Evolutionary conservation across 1,284 basidiomycete species (phyloP), one percentile per base, ranked within the genome.

Genomic region (Pholiota adiposa): DNA sequence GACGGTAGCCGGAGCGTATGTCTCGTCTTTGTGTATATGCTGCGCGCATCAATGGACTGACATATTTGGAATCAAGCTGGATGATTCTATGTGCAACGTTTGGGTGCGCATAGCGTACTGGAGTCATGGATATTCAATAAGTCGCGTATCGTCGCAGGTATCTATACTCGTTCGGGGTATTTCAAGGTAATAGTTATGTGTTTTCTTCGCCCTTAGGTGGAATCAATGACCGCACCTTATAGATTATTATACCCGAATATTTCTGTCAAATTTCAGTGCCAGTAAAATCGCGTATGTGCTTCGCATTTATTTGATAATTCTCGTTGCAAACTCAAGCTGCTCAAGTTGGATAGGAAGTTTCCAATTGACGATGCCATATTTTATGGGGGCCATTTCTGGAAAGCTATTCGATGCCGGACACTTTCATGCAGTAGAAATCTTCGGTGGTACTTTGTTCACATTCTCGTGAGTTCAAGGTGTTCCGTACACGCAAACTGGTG

Each of bases 81-180:
- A 44, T 21, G 23, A 44, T 21, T 12, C 23, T 44, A 3, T 21
- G 43, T 14, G 43, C 11, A 44, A 44, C 43, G 9, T 25, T 44
- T 16, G 36, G 36, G 36, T 38, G 36, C 6, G 36, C n/a, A n/a
- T 38, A 3, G 16, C 7, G 16, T 38, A 12, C 12, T 38, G 9
- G 36, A 38, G 4, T 38, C 16, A 4, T 9, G 29, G 6, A 38
- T 14, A 16, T 14, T 16, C 14, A 38, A 38, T 38, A 16, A 33
- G 9, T n/a, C n/a, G n/a, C n/a, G n/a, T n/a, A n/a, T n/a, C n/a
- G n/a, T 34, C 25, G 23, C 54, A 74, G 73, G 1, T 73, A 74
- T 41, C 61, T 67, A 4, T 72, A 72, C 56, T 68, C 72, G 0
- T 73, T 73, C 52, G 72, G 73, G 18, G 72, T 73, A 14, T 75